Conservation (phyloP, 225 moss, liverwort and hornwort species). For the Physcomitrellopsis africana region DNA sequence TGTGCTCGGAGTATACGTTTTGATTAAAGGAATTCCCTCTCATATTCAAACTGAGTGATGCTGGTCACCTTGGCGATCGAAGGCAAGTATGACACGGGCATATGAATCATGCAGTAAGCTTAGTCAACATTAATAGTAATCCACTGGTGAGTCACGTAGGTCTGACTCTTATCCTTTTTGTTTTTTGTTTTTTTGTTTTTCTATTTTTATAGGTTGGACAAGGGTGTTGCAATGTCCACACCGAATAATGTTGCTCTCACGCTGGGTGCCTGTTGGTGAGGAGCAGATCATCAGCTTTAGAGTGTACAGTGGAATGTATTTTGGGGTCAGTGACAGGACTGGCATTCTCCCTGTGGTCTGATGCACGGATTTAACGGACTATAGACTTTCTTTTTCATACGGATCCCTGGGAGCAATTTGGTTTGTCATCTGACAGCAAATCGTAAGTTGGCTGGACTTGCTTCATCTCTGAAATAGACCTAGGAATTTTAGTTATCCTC, state of each 20-base stretch:
- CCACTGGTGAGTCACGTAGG: neutral
- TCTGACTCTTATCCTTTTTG: neutral
- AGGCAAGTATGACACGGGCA: neutral
- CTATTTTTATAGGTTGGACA: conserved; percentile 30
- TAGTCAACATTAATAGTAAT: neutral
- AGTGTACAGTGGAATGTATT: conserved; percentile 97
- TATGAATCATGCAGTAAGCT: neutral
- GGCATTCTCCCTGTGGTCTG: conserved; percentile 80
- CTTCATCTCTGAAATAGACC: neutral
- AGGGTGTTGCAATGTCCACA: conserved; percentile 99
- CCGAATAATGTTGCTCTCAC: conserved; percentile 94
- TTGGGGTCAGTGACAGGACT: conserved; percentile 90
- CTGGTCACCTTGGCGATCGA: too few relatives aligned
- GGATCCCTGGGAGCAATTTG: conserved; percentile 91
- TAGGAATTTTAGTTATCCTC: neutral
- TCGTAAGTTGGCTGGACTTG: conserved; percentile 46
- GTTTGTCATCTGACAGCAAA: conserved; percentile 79
- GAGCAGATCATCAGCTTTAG: conserved; percentile 85
- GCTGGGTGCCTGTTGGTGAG: conserved; percentile 94
- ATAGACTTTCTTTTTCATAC: conserved; percentile 84
- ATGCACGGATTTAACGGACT: conserved; percentile 89
- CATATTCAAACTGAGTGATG: too few relatives aligned
- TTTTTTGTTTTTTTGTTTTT: too few relatives aligned
- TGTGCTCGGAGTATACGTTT: too few relatives aligned
- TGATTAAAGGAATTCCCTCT: too few relatives aligned